Conservation (phyloP, 805 yeast genomes). For the Candida maesae region DNA sequence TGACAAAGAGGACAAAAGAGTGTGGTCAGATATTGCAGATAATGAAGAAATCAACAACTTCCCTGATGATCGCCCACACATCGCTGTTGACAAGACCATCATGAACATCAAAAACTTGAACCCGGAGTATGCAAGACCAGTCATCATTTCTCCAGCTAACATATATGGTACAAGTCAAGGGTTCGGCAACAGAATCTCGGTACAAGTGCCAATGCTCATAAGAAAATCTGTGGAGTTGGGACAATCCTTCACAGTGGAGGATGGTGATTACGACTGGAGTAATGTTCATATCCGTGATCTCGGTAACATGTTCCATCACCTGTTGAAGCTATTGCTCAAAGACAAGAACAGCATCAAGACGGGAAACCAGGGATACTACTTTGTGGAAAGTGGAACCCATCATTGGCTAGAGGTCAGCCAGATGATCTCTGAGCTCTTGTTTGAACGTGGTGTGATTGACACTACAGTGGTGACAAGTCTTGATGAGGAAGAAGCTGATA, state of each 20-base stretch:
- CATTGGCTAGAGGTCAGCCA: slow-evolving; percentile 30
- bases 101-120: slow-evolving; percentile 30
- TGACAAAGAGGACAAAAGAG: slow-evolving; percentile 2
- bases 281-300: slow-evolving; percentile 35
- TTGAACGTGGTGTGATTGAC: slow-evolving; percentile 14
- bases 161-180: slow-evolving; percentile 34
- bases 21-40: slow-evolving; percentile 10
- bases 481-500: slow-evolving; percentile 16
- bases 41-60: slow-evolving; percentile 2
- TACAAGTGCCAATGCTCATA: slow-evolving; percentile 31
- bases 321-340: slow-evolving; percentile 23
- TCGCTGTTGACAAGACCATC: slow-evolving; percentile 28
- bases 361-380: slow-evolving; percentile 35
- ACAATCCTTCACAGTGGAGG: slow-evolving; percentile 28
- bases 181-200: slow-evolving; percentile 27
- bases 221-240: slow-evolving; percentile 18
- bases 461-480: slow-evolving; percentile 20
- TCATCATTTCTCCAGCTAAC: slow-evolving; percentile 33
- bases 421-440: slow-evolving; percentile 23
- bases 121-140: slow-evolving; percentile 29
- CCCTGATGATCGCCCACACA: slow-evolving; percentile 9
- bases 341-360: slow-evolving; percentile 25
- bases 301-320: slow-evolving; percentile 29
- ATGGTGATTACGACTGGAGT: slow-evolving; percentile 34
- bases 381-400: slow-evolving; percentile 31